phyloP scores from a whole-genome alignment of 345 rosid genomes.

The Kernera saxatilis region DNA sequence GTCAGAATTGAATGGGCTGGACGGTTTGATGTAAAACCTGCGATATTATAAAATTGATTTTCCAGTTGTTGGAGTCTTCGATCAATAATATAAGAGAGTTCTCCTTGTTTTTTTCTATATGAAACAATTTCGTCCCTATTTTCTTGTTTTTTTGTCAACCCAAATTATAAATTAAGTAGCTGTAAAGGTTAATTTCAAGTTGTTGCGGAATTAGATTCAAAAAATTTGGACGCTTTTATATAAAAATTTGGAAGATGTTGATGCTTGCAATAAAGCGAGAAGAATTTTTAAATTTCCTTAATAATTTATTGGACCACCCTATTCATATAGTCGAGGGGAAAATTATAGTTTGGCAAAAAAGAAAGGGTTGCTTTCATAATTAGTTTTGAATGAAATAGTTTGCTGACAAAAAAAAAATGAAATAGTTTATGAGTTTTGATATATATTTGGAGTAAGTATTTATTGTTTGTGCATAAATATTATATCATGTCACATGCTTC shows the following conservation, averaged over 20 bases:
- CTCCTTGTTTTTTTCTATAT: neutral
- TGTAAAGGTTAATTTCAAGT: neutral
- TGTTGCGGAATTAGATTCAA: neutral
- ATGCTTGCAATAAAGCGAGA: slow-evolving; percentile 9
- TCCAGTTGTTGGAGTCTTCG: neutral
- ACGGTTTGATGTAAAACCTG: neutral
- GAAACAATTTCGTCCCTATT: neutral
- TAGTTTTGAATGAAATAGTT: neutral
- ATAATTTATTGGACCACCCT: slow-evolving; percentile 30
- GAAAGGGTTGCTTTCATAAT: slow-evolving; percentile 22
- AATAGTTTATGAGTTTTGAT: neutral
- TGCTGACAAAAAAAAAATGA: no score
- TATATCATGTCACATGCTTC: slow-evolving; percentile 29
- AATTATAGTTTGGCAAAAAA: slow-evolving; percentile 15
- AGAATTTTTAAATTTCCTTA: neutral
- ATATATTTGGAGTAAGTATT: neutral
- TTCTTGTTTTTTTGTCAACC: neutral
- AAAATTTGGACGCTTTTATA: neutral
- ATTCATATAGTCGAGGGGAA: slow-evolving; percentile 17
- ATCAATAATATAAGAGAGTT: neutral
- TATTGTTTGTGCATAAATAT: slow-evolving; percentile 12
- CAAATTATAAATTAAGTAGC: neutral
- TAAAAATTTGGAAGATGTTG: neutral
- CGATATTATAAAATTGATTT: neutral
- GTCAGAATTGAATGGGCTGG: neutral